Evolutionary conservation across 495 filamentous ascomycete genomes (phyloP).

Genomic region (Articulospora tetracladia): DNA sequence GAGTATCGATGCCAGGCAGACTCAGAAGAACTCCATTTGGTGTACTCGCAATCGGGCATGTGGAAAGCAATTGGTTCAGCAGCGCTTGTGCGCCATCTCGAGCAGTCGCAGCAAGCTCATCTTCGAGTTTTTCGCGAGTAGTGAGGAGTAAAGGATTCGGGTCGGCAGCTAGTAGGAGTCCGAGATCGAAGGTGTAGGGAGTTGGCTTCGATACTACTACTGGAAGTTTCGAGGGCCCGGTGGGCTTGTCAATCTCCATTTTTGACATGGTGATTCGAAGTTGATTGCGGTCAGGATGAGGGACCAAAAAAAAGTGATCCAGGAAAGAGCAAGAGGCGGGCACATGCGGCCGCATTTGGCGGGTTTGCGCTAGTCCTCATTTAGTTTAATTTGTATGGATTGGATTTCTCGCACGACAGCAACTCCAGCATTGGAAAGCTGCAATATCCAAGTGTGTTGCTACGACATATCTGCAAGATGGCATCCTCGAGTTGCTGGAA

Average conservation of each 20-base stretch:
- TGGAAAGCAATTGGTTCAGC: slow-evolving; percentile 83
- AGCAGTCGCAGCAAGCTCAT: slow-evolving; percentile 60
- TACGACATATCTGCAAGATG: slow-evolving; percentile 40
- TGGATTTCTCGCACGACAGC: not conserved
- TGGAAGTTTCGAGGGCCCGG: slow-evolving; percentile 11
- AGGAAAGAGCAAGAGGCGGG: slow-evolving; percentile 6
- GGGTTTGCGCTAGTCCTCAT: not conserved
- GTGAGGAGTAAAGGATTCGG: slow-evolving; percentile 67
- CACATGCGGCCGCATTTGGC: slow-evolving; percentile 18
- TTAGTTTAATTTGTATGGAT: not conserved
- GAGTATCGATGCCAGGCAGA: slow-evolving; percentile 64
- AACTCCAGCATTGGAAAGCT: not conserved
- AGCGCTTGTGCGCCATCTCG: slow-evolving; percentile 85
- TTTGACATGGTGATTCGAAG: not conserved
- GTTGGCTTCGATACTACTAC: slow-evolving; percentile 76
- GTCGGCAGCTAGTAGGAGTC: slow-evolving; percentile 77
- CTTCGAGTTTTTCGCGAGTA: slow-evolving; percentile 37
- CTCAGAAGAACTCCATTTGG: slow-evolving; percentile 67
- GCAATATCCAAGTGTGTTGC: not conserved
- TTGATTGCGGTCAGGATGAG: not conserved
- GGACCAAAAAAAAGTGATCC: not conserved
- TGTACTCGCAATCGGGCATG: slow-evolving; percentile 68
- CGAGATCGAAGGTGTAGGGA: slow-evolving; percentile 90
- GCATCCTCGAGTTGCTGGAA: slow-evolving; percentile 64
- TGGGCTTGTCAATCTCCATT: not conserved